Base-by-base conservation (phyloP, 495 filamentous ascomycete genomes). In the Penicillium steckii region DNA sequence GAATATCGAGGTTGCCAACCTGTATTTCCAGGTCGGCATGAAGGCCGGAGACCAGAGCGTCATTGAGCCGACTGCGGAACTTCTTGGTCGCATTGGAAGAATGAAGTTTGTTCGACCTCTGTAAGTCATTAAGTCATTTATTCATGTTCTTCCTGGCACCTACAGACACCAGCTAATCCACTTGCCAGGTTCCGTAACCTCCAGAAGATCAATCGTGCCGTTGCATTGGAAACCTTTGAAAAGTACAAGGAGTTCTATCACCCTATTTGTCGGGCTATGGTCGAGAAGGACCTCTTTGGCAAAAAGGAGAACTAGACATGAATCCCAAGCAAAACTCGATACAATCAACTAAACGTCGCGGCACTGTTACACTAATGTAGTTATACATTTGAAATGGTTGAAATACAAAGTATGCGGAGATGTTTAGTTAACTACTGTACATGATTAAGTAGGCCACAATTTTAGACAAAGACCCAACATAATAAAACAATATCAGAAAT, bases 81-180 rank as follows among this genome's bases (percentile, higher is more conserved):
- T 95, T 13, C 74, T 97, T 30, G 87, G 89, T 3, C 78, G 77
- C 13, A 90, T 96, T 54, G 93, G 93, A 4, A 81, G 94, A 44
- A 96, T 98, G 93, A 98, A 98, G 79, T 97, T 93, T 68, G 91
- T 96, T 47, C 79, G 91, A 52, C 88, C 91, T 45, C 68, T 98
- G 67, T 85, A 72, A 69, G 75, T 60, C 26, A 27, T n/a, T n/a
- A 45, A 1, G 21, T 37, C 44, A 17, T 44, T 7, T n/a, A n/a
- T n/a, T n/a, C n/a, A n/a, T n/a, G n/a, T n/a, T n/a, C n/a, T n/a
- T n/a, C n/a, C n/a, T n/a, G n/a, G n/a, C n/a, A n/a, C n/a, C n/a
- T n/a, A n/a, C n/a, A n/a, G n/a, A n/a, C n/a, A 37, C 33, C 18
- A 19, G n/a, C 62, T 69, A 54, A 73, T 46, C 8, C 13, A 32